Base-by-base conservation (phyloP, 2,329 filamentous ascomycete species). In the Penicillium aurantiogriseum region DNA sequence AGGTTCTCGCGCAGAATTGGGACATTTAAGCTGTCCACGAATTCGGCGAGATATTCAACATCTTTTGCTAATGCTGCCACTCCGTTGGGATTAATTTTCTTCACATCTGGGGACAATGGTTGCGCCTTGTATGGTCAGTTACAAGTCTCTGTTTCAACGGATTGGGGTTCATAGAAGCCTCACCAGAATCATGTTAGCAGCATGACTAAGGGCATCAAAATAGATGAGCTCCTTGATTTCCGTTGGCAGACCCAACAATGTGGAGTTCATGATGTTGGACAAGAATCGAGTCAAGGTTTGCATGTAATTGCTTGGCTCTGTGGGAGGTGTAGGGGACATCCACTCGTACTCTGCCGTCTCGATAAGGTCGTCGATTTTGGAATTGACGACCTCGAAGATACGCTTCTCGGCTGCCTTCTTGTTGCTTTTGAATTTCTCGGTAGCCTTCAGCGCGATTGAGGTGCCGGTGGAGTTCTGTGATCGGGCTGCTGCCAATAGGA, bases 201-300 rank as follows among this genome's bases (percentile, higher is more conserved):
- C 92, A 74, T 99, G 94, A 54, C 88, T 92, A 36, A 99, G 83
- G 0, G 94, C 94, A 71, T 97, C 94, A 70, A 96, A 97, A 77
- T 99, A 97, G 67, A 99, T 96, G 55, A 97, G 86, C 72, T 96
- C 92, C 72, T 97, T 97, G 75, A 99, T 97, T 69, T 96, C 91
- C 31, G 91, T 87, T 0, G 95, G 94, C n/a, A 99, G 80, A 1
- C 92, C 93, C 2, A 99, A 83, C 5, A 99, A 82, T 0, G 95
- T 96, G 0, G 91, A 94, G 70, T 88, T 92, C 92, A 97, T 97
- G 71, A 97, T 97, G 72, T 96, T 96, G 31, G 89, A 90, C 21
- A 99, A 81, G 72, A 97, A 99, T 13, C 88, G 85, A 0, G 93
- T 99, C 60, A 99, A 79, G 5, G 94, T 96, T 71, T 94, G 89